A percentile compares a stretch with the other conserved stretches of the same genome.
Evolutionary conservation across 345 rosid species (phyloP).

Genomic region (Arabis hirsuta): DNA sequence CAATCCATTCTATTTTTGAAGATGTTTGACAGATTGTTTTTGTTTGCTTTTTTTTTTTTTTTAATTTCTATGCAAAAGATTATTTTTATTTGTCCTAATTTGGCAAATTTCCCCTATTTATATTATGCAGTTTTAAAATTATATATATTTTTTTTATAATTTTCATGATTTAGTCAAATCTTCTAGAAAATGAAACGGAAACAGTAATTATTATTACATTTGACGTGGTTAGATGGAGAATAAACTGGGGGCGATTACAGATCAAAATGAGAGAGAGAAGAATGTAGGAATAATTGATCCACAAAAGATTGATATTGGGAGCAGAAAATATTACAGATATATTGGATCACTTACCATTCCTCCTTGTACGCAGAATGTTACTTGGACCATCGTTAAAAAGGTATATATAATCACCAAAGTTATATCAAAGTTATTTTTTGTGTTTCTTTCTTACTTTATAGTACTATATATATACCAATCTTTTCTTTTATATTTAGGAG

Average conservation of each 20-base stretch:
- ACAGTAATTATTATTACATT: too few relatives aligned
- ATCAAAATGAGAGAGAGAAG: slow-evolving; percentile 36
- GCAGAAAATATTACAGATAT: slow-evolving; percentile 76
- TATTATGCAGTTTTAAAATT: too few relatives aligned
- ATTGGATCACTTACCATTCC: slow-evolving; percentile 87
- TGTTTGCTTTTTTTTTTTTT: too few relatives aligned
- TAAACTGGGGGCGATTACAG: slow-evolving; percentile 45
- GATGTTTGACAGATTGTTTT: too few relatives aligned
- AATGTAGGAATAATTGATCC: slow-evolving; percentile 61
- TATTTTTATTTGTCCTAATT: too few relatives aligned
- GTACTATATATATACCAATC: neutral
- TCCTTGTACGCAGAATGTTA: slow-evolving; percentile 79
- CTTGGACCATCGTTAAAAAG: slow-evolving; percentile 72
- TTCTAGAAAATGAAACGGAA: too few relatives aligned
- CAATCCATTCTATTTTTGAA: too few relatives aligned
- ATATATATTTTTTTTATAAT: too few relatives aligned
- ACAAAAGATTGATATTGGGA: slow-evolving; percentile 52
- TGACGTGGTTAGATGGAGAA: slow-evolving; percentile 47
- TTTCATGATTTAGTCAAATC: too few relatives aligned
- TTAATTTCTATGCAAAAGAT: too few relatives aligned
- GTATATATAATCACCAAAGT: slow-evolving; percentile 37
- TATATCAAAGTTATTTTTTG: neutral
- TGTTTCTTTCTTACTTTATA: neutral
- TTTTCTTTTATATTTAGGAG: neutral
- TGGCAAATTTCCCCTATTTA: too few relatives aligned